Percentiles rank a stretch among this genome's conserved stretches.
Evolutionary conservation across 108 stramenopile genomes (phyloP).

Genomic region (Poteriospumella lacustris): DNA sequence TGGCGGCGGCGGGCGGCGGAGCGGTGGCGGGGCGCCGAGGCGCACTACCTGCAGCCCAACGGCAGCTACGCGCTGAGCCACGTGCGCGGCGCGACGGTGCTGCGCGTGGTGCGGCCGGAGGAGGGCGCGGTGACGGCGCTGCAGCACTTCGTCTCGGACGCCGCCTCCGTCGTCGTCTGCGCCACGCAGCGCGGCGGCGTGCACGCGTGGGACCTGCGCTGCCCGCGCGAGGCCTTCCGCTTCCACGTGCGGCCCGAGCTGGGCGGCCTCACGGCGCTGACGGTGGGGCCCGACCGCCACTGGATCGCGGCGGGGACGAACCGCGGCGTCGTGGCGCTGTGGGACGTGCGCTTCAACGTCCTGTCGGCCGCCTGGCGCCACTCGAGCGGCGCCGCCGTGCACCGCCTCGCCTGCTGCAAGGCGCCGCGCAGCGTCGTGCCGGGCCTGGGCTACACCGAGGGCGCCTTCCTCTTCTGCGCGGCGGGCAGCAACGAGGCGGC

Average conservation of each 20-base stretch:
- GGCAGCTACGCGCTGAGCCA: neutral
- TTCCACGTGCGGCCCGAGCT: conserved; percentile 13
- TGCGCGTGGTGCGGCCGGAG: neutral
- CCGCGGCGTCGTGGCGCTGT: neutral
- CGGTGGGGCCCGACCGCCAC: neutral
- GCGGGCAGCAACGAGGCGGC: conserved; percentile 25
- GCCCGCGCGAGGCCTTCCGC: neutral
- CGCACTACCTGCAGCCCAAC: no score
- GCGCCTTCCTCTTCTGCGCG: neutral
- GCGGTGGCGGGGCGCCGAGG: no score
- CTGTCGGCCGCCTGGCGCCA: neutral
- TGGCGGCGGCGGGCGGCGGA: neutral
- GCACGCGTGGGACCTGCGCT: conserved; percentile 12
- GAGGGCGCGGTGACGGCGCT: neutral
- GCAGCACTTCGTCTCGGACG: conserved; percentile 13
- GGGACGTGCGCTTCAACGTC: conserved; percentile 16
- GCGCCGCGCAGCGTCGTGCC: neutral
- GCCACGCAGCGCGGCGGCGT: neutral
- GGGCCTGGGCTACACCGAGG: neutral
- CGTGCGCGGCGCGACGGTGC: neutral
- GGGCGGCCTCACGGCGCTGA: neutral
- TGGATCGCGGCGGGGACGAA: conserved; percentile 9
- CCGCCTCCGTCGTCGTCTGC: neutral
- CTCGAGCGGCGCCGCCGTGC: neutral
- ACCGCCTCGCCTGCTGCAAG: conserved; percentile 11